Conservation (phyloP, 768 basidiomycete species). For the Trametes cubensis region DNA sequence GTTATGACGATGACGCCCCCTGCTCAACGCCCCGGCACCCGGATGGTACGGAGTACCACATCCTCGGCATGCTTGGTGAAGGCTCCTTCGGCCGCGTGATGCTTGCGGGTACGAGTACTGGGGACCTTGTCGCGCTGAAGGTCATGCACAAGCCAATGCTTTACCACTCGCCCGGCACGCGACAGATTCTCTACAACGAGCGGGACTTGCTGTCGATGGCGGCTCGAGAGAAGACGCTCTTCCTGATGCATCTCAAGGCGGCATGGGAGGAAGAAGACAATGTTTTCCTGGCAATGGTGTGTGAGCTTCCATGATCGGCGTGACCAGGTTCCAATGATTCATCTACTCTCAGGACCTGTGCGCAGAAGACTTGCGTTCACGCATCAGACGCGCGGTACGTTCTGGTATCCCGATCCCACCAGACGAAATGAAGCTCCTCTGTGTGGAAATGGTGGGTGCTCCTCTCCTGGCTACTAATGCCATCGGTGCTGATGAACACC, state of each 20-base stretch:
- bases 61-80: constrained; percentile 25
- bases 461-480: background rate
- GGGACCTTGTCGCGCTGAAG: constrained; percentile 30
- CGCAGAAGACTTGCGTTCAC: constrained; percentile 15
- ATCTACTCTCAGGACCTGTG: constrained; percentile 13
- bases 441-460: constrained; percentile 25
- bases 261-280: constrained; percentile 32
- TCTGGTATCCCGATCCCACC: background rate
- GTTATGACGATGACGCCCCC: background rate
- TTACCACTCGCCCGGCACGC: background rate
- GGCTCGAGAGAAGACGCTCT: constrained; percentile 4
- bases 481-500: background rate
- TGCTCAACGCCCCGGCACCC: background rate
- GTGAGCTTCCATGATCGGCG: constrained; percentile 5
- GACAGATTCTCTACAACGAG: constrained; percentile 19
- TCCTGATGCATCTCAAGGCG: constrained; percentile 20
- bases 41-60: constrained; percentile 17
- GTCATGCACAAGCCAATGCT: constrained; percentile 27
- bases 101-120: constrained; percentile 17
- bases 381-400: background rate
- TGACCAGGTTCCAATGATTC: no score
- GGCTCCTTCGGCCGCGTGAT: constrained; percentile 28
- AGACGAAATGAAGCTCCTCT: constrained; percentile 17
- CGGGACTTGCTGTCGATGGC: constrained; percentile 20
- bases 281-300: constrained; percentile 33